phyloP scores from a whole-genome alignment of 371 early-diverging fungal species.

The Rhizopus sp. region DNA sequence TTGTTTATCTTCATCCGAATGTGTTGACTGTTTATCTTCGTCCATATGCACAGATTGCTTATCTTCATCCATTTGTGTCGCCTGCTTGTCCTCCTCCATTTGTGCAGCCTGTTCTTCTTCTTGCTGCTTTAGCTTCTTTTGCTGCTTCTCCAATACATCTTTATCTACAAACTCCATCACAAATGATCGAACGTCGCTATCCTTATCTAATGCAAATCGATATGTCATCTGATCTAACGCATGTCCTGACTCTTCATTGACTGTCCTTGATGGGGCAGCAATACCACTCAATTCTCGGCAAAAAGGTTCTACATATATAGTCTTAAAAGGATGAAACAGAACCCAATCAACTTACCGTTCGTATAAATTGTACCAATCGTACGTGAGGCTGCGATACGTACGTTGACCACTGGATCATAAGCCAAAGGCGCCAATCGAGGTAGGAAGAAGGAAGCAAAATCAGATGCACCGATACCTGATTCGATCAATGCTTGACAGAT shows the following conservation, averaged over 20 bases:
- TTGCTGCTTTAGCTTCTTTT: conserved; percentile 13
- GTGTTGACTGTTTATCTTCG: not conserved
- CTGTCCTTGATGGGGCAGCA: conserved; percentile 21
- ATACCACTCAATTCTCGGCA: conserved; percentile 24
- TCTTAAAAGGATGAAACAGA: not conserved
- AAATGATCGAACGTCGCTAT: conserved; percentile 34
- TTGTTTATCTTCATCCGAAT: conserved; percentile 3
- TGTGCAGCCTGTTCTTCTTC: not conserved
- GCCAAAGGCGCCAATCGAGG: conserved; percentile 36
- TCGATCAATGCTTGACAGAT: conserved; percentile 38
- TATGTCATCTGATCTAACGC: conserved; percentile 29
- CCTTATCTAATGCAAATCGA: conserved; percentile 29
- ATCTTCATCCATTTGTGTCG: conserved; percentile 6
- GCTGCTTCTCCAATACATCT: conserved; percentile 21
- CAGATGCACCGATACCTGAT: conserved; percentile 30
- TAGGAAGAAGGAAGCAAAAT: conserved; percentile 38
- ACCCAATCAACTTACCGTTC: conserved; percentile 19
- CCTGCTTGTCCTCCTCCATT: conserved; percentile 8
- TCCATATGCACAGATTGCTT: not conserved
- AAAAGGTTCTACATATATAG: conserved; percentile 20
- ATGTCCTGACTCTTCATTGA: conserved; percentile 21
- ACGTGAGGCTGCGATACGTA: conserved; percentile 39
- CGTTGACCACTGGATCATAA: conserved; percentile 40
- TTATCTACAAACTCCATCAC: conserved; percentile 26
- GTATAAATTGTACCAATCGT: conserved; percentile 29